Evolutionary conservation across 805 yeast genomes (phyloP), one percentile per base, ranked within the genome.

Genomic region (Suhomyces emberorum): DNA sequence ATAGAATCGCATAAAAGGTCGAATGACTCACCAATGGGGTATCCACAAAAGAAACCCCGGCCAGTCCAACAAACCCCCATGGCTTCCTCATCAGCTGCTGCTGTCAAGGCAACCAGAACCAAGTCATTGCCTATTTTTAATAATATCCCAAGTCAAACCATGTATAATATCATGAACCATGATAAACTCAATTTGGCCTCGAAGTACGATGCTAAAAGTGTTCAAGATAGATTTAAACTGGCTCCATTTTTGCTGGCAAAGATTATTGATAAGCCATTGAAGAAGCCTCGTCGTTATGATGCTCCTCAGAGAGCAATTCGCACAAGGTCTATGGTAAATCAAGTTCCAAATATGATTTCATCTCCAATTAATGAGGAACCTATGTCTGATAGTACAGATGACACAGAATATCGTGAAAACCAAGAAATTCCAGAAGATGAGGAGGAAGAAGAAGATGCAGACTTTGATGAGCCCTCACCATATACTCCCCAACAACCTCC

Each of bases 171-270:
- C 34, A 64, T 65, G 51, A 64, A 59, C 39, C 69, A 70, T 21
- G 74, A 68, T 44, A 65, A 61, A 38, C 47, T 56, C 39, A 66
- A 59, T 35, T 52, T 57, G 4, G 52, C 71, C 3, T 61, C 70
- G 10, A 58, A 54, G 32, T 64, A 63, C 44, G 70, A 67, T 41
- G 55, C 59, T 40, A 64, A 66, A 35, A 58, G 65, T 34, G 62
- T 68, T 19, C 69, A 62, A 49, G 70, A 68, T 28, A 48, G 74
- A 35, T 68, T 68, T 49, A 68, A 67, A 42, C 69, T 62, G 69
- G 73, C 72, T 2, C 68, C 72, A 6, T 66, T 66, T 44, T 51
- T 63, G 16, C 69, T 55, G 49, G 66, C 65, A 17, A 65, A 65
- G 35, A 55, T 65, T n/a, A 57, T 67, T 25, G 70, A 64, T 38